Evolutionary conservation across 192 early-diverging fungal species (phyloP).

Genomic region (Spinellus fusiger): DNA sequence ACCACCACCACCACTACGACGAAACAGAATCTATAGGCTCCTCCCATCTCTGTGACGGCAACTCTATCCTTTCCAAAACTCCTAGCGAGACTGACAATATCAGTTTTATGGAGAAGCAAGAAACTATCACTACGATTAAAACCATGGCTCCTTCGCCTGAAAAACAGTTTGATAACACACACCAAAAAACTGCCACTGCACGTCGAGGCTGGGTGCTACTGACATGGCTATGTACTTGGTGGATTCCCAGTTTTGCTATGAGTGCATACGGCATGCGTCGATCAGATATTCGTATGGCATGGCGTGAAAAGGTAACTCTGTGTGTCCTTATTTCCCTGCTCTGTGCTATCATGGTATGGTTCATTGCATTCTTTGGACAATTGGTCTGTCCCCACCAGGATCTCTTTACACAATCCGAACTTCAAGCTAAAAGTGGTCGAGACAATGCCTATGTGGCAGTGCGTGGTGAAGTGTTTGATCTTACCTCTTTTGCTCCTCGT

Average conservation of each 20-base stretch:
- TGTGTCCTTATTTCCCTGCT: conserved; percentile 79
- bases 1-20: conserved; percentile 3
- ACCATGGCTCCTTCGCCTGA: neutral
- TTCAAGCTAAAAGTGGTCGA: conserved; percentile 39
- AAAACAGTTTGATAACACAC: conserved; percentile 18
- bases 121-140: conserved; percentile 19
- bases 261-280: conserved; percentile 64
- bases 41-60: conserved; percentile 12
- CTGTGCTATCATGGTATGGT: conserved; percentile 76
- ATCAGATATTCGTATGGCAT: conserved; percentile 81
- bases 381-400: conserved; percentile 69
- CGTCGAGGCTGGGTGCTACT: conserved; percentile 75
- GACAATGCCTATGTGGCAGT: conserved; percentile 61
- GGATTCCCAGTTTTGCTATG: conserved; percentile 68
- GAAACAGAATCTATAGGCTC: conserved; percentile 30
- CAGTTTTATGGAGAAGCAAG: conserved; percentile 39
- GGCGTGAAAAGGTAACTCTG: conserved; percentile 95
- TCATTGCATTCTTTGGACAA: conserved; percentile 71
- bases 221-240: conserved; percentile 74
- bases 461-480: conserved; percentile 79
- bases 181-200: conserved; percentile 41
- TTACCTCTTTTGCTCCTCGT: conserved; percentile 59
- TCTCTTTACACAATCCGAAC: conserved; percentile 62
- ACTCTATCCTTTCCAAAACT: conserved; percentile 27
- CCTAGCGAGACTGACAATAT: conserved; percentile 28